Base-by-base conservation (phyloP, 495 filamentous ascomycete genomes). In the Podospora sp. region DNA sequence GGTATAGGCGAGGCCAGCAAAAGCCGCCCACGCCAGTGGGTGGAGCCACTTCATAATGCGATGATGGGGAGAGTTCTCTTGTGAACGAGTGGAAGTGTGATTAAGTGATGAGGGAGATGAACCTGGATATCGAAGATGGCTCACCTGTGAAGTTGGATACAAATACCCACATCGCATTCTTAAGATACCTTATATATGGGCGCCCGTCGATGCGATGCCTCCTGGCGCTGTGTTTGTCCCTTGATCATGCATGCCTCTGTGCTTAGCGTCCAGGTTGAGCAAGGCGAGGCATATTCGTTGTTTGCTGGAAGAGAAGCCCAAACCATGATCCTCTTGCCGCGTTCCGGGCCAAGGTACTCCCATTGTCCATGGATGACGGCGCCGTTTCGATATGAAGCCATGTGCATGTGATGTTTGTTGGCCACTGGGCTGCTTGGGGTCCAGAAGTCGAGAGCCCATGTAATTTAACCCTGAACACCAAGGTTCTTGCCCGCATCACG, bases 31-130 rank as follows among this genome's bases (percentile, higher is more conserved):
- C 46, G 60, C 40, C 40, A 51, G 40, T 51, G 60, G 40, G 26
- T 11, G 51, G 6, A 50, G 60, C 35, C 35, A 62, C 36, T 62
- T 62, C 60, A 51, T 62, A 5, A 46, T 46, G 40, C 5, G 14
- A 18, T 46, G 40, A 46, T 14, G 4, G 9, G 40, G 16, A 46
- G 40, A 46, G 16, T 2, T 6, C 40, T 46, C 5, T 11, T 33
- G 29, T 8, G n/a, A n/a, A n/a, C n/a, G n/a, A n/a, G n/a, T n/a
- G n/a, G n/a, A n/a, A n/a, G n/a, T n/a, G n/a, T n/a, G n/a, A n/a
- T n/a, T n/a, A n/a, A n/a, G n/a, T n/a, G n/a, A n/a, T n/a, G n/a
- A n/a, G n/a, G n/a, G n/a, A n/a, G n/a, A n/a, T n/a, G 29, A 33
- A 33, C 8, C 29, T 33, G 29, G 29, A 4, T 4, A 33, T 33